phyloP scores from a whole-genome alignment of 2,329 filamentous ascomycete species.

The Akanthomyces uredinophilus region DNA sequence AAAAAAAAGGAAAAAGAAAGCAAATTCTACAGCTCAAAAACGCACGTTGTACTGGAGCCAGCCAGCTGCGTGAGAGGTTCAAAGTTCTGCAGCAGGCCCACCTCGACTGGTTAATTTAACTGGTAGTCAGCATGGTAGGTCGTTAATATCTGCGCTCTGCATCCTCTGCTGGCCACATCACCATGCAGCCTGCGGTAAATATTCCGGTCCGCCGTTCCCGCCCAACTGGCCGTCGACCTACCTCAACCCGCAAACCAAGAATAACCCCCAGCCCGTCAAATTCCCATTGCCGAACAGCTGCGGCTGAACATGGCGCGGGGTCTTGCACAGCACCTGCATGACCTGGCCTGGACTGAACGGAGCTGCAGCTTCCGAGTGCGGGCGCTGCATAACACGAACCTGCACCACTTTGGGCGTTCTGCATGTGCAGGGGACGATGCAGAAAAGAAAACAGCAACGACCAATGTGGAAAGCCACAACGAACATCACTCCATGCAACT shows the following conservation, averaged over 20 bases:
- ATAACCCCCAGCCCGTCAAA: not conserved
- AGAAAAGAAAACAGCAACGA: not conserved
- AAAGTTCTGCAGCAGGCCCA: not conserved
- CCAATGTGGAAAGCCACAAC: not conserved
- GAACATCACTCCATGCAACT: not conserved
- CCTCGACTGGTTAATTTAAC: not conserved
- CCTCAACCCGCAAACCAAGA: not conserved
- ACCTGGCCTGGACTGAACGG: not conserved
- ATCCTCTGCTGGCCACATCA: not conserved
- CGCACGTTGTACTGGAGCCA: too few species aligned
- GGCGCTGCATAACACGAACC: conserved; percentile 1
- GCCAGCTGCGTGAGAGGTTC: not conserved
- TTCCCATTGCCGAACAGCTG: not conserved
- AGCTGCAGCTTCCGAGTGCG: not conserved
- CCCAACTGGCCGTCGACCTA: not conserved
- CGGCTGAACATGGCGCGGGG: conserved; percentile 7
- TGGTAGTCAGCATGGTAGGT: too few species aligned
- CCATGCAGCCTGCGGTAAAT: not conserved
- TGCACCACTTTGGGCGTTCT: not conserved
- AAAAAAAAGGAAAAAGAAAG: too few species aligned
- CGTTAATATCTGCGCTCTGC: not conserved
- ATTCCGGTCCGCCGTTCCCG: not conserved
- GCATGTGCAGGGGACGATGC: not conserved
- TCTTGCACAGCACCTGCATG: not conserved
- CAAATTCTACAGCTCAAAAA: too few species aligned